Base-by-base conservation (phyloP, 495 filamentous ascomycete genomes). In the Penicillium maclennaniae region DNA sequence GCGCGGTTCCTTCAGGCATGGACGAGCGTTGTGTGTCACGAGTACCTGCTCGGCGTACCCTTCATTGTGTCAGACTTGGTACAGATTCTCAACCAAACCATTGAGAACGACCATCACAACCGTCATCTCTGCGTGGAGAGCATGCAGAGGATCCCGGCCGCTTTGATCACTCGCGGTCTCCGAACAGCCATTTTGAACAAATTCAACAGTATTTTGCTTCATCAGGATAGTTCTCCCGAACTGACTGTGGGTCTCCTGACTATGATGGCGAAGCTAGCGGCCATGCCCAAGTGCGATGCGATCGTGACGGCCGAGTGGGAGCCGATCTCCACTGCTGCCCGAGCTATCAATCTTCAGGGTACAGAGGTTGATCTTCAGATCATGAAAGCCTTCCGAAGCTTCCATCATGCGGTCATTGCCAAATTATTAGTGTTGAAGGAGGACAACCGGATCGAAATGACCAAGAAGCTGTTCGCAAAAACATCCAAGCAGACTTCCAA, bases 181-280 rank as follows among this genome's bases (percentile, higher is more conserved):
- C 62, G 72, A 42, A 70, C 60, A 1, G 38, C 53, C n/a, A 49
- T 76, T 12, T 37, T 76, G 48, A 70, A 77, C 54, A 59, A 70
- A 43, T 48, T 75, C 25, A 66, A 72, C 37, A 55, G 65, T 43
- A 57, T 70, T 41, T 17, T 72, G 17, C 51, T 71, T 8, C 61
- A 64, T 44, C 59, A 70, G 43, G 67, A 67, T 40, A 68, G 49
- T 51, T 45, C 55, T 7, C 49, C 66, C 3, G 68, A 68, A 25
- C 39, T 70, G 4, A 67, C 59, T 9, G 53, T 72, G 14, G 71
- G 71, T 1, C 53, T 74, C 0, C 41, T 74, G 41, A 72, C 73
- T 1, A 60, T 76, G 58, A 73, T 76, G 73, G 71, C 73, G 0
- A 76, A 73, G 27, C 42, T 76, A 27, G 69, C 71, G 5, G 67